phyloP scores from a whole-genome alignment of 129 eudicot genomes.

The Helichrysum umbraculigerum region DNA sequence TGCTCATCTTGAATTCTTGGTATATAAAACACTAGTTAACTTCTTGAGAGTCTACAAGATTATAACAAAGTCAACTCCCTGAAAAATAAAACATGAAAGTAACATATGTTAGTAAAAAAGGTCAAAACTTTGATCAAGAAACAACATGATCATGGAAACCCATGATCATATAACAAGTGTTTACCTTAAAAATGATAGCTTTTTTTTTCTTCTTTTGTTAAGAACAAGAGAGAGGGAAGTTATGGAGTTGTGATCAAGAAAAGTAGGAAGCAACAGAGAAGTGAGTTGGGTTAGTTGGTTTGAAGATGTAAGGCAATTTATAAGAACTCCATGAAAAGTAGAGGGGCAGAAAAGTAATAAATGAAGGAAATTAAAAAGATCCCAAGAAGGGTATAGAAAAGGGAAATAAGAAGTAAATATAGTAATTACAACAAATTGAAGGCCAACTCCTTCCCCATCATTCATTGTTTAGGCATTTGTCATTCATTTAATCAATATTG shows the following conservation, averaged over 20 bases:
- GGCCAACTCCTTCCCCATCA: constrained; percentile 45
- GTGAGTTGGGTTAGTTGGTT: constrained; percentile 48
- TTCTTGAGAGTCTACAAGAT: not conserved
- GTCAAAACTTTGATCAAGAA: constrained; percentile 14
- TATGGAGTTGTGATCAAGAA: constrained; percentile 17
- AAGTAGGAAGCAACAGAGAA: constrained; percentile 10
- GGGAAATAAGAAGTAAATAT: constrained; percentile 57
- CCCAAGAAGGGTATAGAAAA: constrained; percentile 53
- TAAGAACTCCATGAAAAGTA: constrained; percentile 36
- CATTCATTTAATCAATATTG: constrained; percentile 45
- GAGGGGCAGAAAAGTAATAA: constrained; percentile 45
- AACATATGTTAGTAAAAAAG: not conserved
- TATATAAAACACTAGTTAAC: not conserved
- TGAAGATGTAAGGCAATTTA: constrained; percentile 51
- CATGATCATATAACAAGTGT: constrained; percentile 7
- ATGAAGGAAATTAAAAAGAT: constrained; percentile 41
- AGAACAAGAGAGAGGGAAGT: constrained; percentile 15
- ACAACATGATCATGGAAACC: constrained; percentile 17
- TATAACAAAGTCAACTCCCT: not conserved
- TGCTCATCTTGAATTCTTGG: constrained; percentile 41
- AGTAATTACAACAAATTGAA: constrained; percentile 48
- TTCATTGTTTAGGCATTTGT: constrained; percentile 61
- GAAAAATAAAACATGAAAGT: not conserved
- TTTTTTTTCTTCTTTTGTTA: constrained; percentile 11
- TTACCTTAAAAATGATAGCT: constrained; percentile 40